Percentiles rank a stretch among this genome's conserved stretches.
These are phyloP conservation scores for Lupinus albus DNA, from an alignment of 306 rosid species.

Conservation along the genomic window DNA sequence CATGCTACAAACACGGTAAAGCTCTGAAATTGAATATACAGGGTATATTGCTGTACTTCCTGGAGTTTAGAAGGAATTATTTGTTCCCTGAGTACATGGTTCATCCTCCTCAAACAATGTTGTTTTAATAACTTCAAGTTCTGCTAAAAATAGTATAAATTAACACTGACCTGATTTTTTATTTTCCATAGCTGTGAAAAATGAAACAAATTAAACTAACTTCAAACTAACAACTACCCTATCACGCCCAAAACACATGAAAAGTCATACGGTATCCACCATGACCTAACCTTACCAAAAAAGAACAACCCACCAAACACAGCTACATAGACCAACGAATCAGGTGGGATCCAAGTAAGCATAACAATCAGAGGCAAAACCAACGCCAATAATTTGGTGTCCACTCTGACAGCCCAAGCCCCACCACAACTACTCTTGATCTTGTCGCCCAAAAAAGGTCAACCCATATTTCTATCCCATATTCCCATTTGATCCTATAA, in stretches of 20 bases:
- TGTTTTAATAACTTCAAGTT: conserved; percentile 29
- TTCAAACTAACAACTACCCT: conserved; percentile 45
- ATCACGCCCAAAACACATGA: conserved; percentile 46
- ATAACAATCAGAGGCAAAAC: conserved; percentile 49
- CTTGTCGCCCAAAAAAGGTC: conserved; percentile 35
- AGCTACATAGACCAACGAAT: conserved; percentile 42
- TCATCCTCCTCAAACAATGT: conserved; percentile 32
- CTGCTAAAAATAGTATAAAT: conserved; percentile 28
- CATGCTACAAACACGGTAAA: background rate
- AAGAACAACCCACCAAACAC: conserved; percentile 50
- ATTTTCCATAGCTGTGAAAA: conserved; percentile 56
- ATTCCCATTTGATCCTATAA: conserved; percentile 33
- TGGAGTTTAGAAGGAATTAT: conserved; percentile 21
- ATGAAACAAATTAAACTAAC: conserved; percentile 57
- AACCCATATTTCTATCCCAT: conserved; percentile 4
- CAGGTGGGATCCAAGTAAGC: conserved; percentile 40
- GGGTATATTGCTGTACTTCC: conserved; percentile 31
- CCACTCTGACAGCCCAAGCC: conserved; percentile 38
- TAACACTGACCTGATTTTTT: conserved; percentile 43
- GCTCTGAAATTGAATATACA: conserved; percentile 34
- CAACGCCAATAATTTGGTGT: conserved; percentile 33
- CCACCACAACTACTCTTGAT: conserved; percentile 45
- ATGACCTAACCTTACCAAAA: conserved; percentile 38
- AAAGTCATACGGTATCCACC: conserved; percentile 49
- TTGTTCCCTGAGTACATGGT: conserved; percentile 36